Conservation (phyloP, 2,329 filamentous ascomycete species). For the Fusarium sp. region DNA sequence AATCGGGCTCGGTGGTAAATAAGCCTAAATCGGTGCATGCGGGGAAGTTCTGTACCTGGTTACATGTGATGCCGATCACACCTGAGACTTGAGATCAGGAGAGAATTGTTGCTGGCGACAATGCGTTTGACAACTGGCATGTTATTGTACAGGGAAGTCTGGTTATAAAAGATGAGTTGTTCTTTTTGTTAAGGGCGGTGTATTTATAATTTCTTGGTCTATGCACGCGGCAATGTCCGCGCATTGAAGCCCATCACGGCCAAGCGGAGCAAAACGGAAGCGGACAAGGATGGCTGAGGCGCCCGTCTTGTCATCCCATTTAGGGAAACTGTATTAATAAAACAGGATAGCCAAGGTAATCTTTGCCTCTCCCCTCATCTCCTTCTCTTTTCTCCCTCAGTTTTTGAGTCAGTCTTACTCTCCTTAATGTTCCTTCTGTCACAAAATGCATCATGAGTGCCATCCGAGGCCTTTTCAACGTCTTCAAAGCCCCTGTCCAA, state of each 20-base stretch:
- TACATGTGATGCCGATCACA: slow-evolving; percentile 19
- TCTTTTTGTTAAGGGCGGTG: background rate
- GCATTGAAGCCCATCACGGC: slow-evolving; percentile 8
- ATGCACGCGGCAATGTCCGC: slow-evolving; percentile 27
- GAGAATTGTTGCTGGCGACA: background rate
- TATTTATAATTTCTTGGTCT: slow-evolving; percentile 3
- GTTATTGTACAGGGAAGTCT: background rate
- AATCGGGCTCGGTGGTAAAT: slow-evolving; percentile 36
- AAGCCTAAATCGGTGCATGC: background rate
- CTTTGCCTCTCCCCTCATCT: background rate
- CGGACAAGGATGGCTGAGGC: slow-evolving; percentile 18
- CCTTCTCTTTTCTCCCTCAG: background rate
- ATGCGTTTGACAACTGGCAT: background rate
- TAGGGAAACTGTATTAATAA: slow-evolving; percentile 9
- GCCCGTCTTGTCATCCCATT: slow-evolving; percentile 13
- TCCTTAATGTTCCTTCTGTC: background rate
- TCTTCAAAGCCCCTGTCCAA: slow-evolving; percentile 14
- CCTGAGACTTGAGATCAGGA: background rate
- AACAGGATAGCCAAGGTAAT: slow-evolving; percentile 18
- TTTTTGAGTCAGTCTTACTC: background rate
- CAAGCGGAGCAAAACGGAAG: slow-evolving; percentile 27
- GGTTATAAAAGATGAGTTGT: background rate
- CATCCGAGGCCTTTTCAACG: slow-evolving; percentile 28
- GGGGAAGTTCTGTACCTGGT: slow-evolving; percentile 4
- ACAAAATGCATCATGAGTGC: slow-evolving; percentile 36